Evolutionary conservation across 2,329 filamentous ascomycete species (phyloP), one percentile per base, ranked within the genome.

Genomic region (Phialophora expanda): DNA sequence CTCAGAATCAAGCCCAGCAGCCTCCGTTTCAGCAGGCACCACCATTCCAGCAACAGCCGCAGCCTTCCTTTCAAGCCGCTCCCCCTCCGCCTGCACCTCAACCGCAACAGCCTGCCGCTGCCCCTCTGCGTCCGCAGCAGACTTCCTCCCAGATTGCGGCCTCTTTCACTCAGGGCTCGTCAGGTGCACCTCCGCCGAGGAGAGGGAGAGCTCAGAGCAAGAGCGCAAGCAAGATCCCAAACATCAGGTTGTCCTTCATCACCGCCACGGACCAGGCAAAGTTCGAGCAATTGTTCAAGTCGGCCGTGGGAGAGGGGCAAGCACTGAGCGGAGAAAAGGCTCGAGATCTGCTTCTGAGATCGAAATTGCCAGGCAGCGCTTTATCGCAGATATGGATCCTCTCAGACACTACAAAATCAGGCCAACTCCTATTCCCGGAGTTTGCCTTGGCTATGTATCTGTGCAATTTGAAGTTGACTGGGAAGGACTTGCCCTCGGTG

Each of bases 361-460:
- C 95, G 14, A 92, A 93, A 76, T 85, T 99, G 51, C 86, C 94
- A 65, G 93, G 95, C 20, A 89, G 93, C 75, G 90, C 92, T 66
- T 82, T 99, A 71, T 95, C 93, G 24, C 91, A 96, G 72, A 97
- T 99, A 73, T 99, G 94, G 92, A 92, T 92, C 22, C 82, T 99
- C 24, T 91, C 93, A 55, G 95, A 99, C 79, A 97, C 95, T 9
- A 99, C 95, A 56, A 94, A 96, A 77, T 95, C 94, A 14, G 95
- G 95, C 54, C 93, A 97, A 78, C 86, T 99, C 34, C 90, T 97
- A 75, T 99, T 99, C 76, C 95, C 95, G 50, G 95, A 99, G 79
- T 99, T 99, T 71, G 95, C 95, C 7, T 84, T 99, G 65, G 92
- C 95, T 68, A 98, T 99, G 95, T 99, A 99, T 74, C 87, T 99